Conservation (phyloP, 1,284 basidiomycete genomes). For the Boletus semigastroideus region DNA sequence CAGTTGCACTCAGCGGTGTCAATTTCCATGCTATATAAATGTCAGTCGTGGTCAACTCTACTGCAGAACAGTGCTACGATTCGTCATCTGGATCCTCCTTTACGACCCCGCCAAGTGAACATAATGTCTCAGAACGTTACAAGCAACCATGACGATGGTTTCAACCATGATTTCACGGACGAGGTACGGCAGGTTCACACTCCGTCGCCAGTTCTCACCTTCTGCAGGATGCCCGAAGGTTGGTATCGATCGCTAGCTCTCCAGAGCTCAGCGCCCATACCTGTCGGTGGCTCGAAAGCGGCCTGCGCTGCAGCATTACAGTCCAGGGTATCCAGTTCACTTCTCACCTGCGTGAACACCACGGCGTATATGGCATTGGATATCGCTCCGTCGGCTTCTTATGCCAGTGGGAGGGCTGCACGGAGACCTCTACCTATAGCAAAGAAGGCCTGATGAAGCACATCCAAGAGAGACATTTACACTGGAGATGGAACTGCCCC, state of each 20-base stretch:
- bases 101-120: neutral
- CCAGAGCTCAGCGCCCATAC: conserved; percentile 25
- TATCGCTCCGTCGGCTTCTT: conserved; percentile 11
- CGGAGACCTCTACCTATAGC: conserved; percentile 15
- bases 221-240: conserved; percentile 24
- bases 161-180: conserved; percentile 32
- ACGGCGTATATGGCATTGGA: conserved; percentile 18
- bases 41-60: neutral
- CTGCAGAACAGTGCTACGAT: conserved; percentile 3
- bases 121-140: conserved; percentile 23
- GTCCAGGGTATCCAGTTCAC: conserved; percentile 22
- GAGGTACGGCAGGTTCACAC: conserved; percentile 18
- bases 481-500: conserved; percentile 28
- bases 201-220: conserved; percentile 7
- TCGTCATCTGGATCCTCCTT: neutral
- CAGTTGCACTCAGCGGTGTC: conserved; percentile 6
- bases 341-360: conserved; percentile 21
- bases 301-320: conserved; percentile 9
- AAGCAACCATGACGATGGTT: conserved; percentile 20
- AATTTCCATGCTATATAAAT: conserved; percentile 30
- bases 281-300: conserved; percentile 24
- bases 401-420: conserved; percentile 27
- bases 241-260: conserved; percentile 29
- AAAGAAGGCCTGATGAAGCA: conserved; percentile 26
- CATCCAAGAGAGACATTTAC: conserved; percentile 26